These are phyloP conservation scores for Ceratopteris richardii DNA, from an alignment of 75 land plant genomes.

Conservation along the genomic window DNA sequence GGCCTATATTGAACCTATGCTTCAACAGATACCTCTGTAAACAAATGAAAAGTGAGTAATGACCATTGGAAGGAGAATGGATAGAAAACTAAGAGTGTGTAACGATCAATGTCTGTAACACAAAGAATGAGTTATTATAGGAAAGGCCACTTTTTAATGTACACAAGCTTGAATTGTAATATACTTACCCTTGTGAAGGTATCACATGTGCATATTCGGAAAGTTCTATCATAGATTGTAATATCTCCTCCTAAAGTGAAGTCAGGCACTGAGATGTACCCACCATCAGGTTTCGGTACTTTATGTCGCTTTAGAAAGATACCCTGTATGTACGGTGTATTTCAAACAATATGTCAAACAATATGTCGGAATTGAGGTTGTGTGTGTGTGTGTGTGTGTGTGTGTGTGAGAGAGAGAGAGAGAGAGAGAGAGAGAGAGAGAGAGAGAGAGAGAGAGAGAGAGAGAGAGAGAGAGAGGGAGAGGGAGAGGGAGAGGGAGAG, in stretches of 20 bases:
- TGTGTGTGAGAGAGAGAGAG: no score
- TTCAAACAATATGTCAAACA: background rate
- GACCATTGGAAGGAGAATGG: background rate
- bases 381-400: no score
- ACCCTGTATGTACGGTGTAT: constrained; percentile 12
- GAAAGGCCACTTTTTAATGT: no score
- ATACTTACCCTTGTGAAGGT: constrained; percentile 21
- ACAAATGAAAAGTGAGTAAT: background rate
- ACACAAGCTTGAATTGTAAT: no score
- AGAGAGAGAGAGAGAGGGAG: no score
- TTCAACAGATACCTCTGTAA: constrained; percentile 36
- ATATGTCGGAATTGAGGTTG: no score
- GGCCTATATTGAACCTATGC: constrained; percentile 22
- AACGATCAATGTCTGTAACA: no score
- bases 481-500: no score
- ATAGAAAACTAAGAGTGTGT: no score
- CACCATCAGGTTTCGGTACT: constrained; percentile 28
- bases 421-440: no score
- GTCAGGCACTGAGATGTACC: constrained; percentile 15
- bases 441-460: no score
- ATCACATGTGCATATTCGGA: constrained; percentile 25
- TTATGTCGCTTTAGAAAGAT: constrained; percentile 24
- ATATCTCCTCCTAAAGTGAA: constrained; percentile 22
- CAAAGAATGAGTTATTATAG: background rate
- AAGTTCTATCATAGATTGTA: constrained; percentile 19